A percentile compares a stretch with the other conserved stretches of the same genome.
Evolutionary conservation across 768 basidiomycete genomes (phyloP).

Genomic region (Lactifluus pinguis): DNA sequence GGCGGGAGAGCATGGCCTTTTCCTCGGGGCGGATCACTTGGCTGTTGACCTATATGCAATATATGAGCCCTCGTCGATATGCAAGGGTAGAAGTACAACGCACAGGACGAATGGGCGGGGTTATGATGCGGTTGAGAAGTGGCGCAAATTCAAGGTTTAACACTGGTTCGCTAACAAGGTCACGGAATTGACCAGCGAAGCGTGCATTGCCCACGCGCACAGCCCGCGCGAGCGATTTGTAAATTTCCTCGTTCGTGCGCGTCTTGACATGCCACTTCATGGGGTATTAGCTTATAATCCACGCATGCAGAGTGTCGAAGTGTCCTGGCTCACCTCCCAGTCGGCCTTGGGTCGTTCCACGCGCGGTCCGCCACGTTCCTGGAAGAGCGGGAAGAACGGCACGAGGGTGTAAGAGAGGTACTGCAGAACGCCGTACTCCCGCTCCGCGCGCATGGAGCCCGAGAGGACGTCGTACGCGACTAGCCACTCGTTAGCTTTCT

Average conservation of each 20-base stretch:
- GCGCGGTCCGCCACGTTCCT: conserved; percentile 60
- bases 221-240: conserved; percentile 58
- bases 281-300: background rate
- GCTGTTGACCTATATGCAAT: conserved; percentile 69
- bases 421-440: conserved; percentile 74
- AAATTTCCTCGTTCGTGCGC: conserved; percentile 76
- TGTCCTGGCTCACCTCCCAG: conserved; percentile 69
- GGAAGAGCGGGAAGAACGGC: conserved; percentile 81
- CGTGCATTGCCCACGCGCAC: conserved; percentile 51
- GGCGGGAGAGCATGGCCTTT: conserved; percentile 53
- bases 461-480: conserved; percentile 62
- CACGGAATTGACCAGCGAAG: conserved; percentile 50
- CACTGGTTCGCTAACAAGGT: conserved; percentile 53
- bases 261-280: conserved; percentile 58
- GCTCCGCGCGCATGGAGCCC: conserved; percentile 65
- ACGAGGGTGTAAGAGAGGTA: conserved; percentile 84
- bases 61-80: background rate
- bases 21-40: conserved; percentile 85
- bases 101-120: conserved; percentile 87
- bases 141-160: conserved; percentile 81
- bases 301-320: background rate
- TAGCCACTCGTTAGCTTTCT: conserved; percentile 78
- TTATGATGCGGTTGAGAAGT: conserved; percentile 88
- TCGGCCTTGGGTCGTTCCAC: conserved; percentile 83
- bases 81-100: background rate